Evolutionary conservation across 169 alveolate species (phyloP), one percentile per base, ranked within the genome.

Genomic region (Cyclospora cayetanensis): DNA sequence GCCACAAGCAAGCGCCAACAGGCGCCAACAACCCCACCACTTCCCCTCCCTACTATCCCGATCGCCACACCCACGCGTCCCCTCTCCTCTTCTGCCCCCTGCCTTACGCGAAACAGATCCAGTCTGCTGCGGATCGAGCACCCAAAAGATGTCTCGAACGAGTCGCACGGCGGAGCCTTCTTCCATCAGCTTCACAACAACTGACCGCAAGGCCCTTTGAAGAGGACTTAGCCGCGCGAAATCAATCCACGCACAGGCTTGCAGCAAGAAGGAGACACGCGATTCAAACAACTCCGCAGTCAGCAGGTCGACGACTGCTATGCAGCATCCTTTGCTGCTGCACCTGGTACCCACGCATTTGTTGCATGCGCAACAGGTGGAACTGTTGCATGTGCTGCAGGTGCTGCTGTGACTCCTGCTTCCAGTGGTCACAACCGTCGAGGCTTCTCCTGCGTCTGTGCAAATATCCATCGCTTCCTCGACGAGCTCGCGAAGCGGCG

Each of bases 171-270:
- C 89, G 27, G 35, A 72, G 80, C 74, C 93, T 35, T 74, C 72
- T 41, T 74, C 89, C 93, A 89, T 89, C 55, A 72, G 35, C 79
- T 82, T 72, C 11, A 72, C 93, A 7, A 89, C 72, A 7, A 89
- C 93, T n/a, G 93, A 72, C 29, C 93, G 79, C 25, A 89, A 35
- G 35, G 93, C 93, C 79, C 84, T 42, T 41, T 89, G 93, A 22
- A 89, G 93, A 2, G 93, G 88, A 4, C 89, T 72, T 25, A 89
- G 89, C 11, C 65, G 76, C 12, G 93, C 93, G 22, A 89, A 89
- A 35, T 66, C 66, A 0, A 65, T 77, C 93, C 93, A 89, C 55
- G 93, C 87, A 37, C 72, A 52, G 41, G 93, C 93, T 39, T 46
- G 39, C 27, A 89, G 70, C 80, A 89, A 70, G 83, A 89, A 70